Percentiles rank a stretch among this genome's conserved stretches.
phyloP scores from a whole-genome alignment of 208 protist species.

The Phytomonas serpens region DNA sequence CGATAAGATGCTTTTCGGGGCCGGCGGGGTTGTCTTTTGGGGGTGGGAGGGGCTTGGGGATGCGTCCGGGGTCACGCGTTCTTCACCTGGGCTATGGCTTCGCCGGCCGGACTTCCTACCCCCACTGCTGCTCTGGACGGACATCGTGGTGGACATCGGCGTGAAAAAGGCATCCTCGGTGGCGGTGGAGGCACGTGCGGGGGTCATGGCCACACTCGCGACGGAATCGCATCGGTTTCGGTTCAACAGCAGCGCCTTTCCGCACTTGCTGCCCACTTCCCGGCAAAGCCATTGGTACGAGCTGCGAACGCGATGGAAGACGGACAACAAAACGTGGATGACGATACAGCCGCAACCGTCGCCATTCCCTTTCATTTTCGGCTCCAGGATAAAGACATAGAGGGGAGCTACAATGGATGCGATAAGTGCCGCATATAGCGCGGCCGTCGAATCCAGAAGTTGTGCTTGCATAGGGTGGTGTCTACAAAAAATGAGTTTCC shows the following conservation, averaged over 20 bases:
- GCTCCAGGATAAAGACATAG: conserved; percentile 46
- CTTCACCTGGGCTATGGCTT: background rate
- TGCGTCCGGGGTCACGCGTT: background rate
- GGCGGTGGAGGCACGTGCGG: conserved; percentile 10
- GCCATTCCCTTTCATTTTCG: conserved; percentile 13
- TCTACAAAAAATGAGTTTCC: too few species aligned
- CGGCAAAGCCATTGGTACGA: background rate
- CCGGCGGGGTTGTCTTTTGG: background rate
- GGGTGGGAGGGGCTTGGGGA: background rate
- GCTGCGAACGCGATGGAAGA: background rate
- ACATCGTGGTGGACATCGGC: background rate
- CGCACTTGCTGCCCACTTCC: background rate
- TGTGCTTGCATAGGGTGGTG: background rate
- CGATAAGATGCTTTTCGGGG: background rate
- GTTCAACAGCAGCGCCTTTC: background rate
- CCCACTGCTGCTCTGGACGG: background rate
- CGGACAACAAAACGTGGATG: background rate
- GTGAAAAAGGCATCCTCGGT: conserved; percentile 14
- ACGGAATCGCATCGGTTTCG: background rate
- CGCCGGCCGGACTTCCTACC: background rate
- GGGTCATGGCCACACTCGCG: background rate
- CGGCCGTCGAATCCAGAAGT: background rate
- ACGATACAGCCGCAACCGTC: conserved; percentile 1
- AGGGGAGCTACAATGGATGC: conserved; percentile 41
- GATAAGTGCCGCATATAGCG: background rate